phyloP scores from a whole-genome alignment of 2,329 filamentous ascomycete genomes.

The Alternaria sp. region DNA sequence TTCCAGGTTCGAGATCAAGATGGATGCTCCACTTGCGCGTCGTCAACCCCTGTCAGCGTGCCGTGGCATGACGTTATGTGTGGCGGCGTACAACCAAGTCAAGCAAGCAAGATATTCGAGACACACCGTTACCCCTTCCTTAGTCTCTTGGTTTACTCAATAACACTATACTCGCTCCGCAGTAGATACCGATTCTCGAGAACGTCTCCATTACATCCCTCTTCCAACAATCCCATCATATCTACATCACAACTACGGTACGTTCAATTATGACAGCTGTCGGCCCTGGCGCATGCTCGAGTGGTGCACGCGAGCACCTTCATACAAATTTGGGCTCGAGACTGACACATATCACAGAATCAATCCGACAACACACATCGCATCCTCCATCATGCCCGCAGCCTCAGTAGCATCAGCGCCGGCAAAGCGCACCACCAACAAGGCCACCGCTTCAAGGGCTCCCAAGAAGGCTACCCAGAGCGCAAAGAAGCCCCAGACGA shows the following conservation, averaged over 20 bases:
- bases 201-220: neutral
- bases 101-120: constrained; percentile 32
- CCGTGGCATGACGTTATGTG: constrained; percentile 42
- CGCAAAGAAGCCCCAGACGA: constrained; percentile 30
- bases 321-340: neutral
- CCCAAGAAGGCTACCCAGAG: constrained; percentile 33
- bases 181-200: neutral
- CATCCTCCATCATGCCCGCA: constrained; percentile 34
- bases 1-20: constrained; percentile 35
- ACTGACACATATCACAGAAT: constrained; percentile 5
- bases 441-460: constrained; percentile 37
- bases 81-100: constrained; percentile 34
- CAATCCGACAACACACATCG: neutral
- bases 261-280: constrained; percentile 10
- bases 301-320: constrained; percentile 28
- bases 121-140: constrained; percentile 12
- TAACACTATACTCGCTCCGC: constrained; percentile 7
- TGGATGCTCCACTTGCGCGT: constrained; percentile 31
- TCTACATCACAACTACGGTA: constrained; percentile 13
- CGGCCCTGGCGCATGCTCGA: constrained; percentile 11
- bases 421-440: constrained; percentile 40
- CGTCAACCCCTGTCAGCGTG: constrained; percentile 26
- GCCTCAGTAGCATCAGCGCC: constrained; percentile 45
- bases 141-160: constrained; percentile 15
- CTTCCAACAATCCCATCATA: neutral